Base-by-base conservation (phyloP, 2,329 filamentous ascomycete genomes). In the Dactylellina haptotyla region DNA sequence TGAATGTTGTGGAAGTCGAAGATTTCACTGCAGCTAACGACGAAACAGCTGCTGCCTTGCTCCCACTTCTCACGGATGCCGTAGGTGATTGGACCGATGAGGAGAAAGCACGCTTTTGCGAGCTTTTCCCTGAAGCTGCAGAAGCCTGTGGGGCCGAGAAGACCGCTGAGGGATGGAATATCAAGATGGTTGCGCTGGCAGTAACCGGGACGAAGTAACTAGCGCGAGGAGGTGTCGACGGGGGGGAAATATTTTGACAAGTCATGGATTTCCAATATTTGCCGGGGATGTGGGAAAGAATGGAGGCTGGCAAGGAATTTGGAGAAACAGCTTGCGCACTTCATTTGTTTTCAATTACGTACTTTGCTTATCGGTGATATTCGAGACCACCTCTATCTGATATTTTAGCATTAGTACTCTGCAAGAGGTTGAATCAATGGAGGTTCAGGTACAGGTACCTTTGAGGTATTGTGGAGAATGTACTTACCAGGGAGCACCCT, bases 271-370 rank as follows among this genome's bases (percentile, higher is more conserved):
- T 39, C 2, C n/a, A 10, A n/a, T 43, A 8, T n/a, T 10, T n/a
- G 8, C 39, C 14, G 32, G 32, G 59, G 59, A 51, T 34, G 18
- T n/a, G 16, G 16, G 32, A 10, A 20, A 28, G 41, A 39, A 51
- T 51, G 39, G 30, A 30, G 41, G 56, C 56, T 46, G 56, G 18
- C 5, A 59, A 51, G 20, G 32, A 64, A 54, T 53, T 54, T 39
- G 4, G n/a, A 45, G 25, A n/a, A n/a, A 41, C 59, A 64, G 18
- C 23, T 54, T 25, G 54, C 46, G 34, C 59, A 64, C n/a, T n/a
- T n/a, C n/a, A n/a, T n/a, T n/a, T n/a, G n/a, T 54, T 32, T 64
- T 64, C 23, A 26, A 64, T 64, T 64, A 64, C 59, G 59, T 64
- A 64, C 23, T 57, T 54, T 46, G 46, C 43, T 50, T 64, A 64